A percentile compares a stretch with the other conserved stretches of the same genome.
Conservation (phyloP, 2,329 filamentous ascomycete genomes). For the Colletotrichum sp. region DNA sequence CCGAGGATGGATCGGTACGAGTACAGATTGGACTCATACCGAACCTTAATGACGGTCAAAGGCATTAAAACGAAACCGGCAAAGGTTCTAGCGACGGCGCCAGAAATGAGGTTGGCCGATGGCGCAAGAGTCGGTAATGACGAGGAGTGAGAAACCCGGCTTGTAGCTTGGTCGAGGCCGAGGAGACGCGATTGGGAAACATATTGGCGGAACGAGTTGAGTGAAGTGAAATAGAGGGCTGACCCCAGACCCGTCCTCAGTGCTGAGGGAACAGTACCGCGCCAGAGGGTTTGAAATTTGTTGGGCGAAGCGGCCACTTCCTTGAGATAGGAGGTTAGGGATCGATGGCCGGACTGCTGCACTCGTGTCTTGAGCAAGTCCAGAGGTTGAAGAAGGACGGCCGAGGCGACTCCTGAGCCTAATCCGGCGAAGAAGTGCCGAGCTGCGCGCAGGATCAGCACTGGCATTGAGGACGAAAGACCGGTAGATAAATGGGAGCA, state of each 20-base stretch:
- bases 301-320: constrained; percentile 70
- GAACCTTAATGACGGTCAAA: constrained; percentile 93
- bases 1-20: constrained; percentile 76
- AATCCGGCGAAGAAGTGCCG: constrained; percentile 92
- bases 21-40: constrained; percentile 90
- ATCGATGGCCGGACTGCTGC: constrained; percentile 79
- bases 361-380: constrained; percentile 97
- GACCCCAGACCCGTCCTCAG: constrained; percentile 91
- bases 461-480: background rate
- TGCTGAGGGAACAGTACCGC: constrained; percentile 90
- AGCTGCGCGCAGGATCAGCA: constrained; percentile 44
- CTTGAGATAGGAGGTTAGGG: constrained; percentile 72
- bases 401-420: constrained; percentile 84
- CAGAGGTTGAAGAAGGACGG: constrained; percentile 89
- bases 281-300: constrained; percentile 78
- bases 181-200: constrained; percentile 39
- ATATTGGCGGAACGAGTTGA: constrained; percentile 82
- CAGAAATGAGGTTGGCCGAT: constrained; percentile 83
- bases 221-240: constrained; percentile 89
- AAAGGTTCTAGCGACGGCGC: constrained; percentile 81
- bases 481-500: background rate
- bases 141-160: constrained; percentile 57
- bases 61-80: constrained; percentile 95
- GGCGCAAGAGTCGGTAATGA: constrained; percentile 83
- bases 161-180: constrained; percentile 22